Evolutionary conservation across 2,329 filamentous ascomycete species (phyloP), one percentile per base, ranked within the genome.

Genomic region (Tolypocladium inflatum): DNA sequence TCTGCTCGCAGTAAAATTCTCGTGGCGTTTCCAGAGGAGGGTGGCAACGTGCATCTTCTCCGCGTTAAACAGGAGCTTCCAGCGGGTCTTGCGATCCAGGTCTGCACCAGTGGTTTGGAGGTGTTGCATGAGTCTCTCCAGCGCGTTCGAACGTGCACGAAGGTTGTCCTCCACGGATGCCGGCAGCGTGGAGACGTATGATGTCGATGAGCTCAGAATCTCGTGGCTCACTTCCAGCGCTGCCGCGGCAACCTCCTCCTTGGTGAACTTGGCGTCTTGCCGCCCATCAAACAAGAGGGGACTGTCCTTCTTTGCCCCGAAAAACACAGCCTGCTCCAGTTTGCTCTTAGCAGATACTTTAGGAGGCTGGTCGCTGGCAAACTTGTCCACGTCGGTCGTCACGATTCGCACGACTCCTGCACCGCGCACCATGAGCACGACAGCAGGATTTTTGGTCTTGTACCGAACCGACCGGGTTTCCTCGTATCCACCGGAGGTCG

Each of bases 261-360:
- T 73, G 0, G 84, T 78, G 63, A 94, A 96, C 4, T 81, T 78
- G 53, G 87, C 76, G 57, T 86, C 84, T 43, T 83, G 78, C 62
- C 84, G 83, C 50, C 86, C 82, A 50, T 87, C 83, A 65, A 99
- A 91, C 61, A 91, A 86, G n/a, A 99, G 75, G n/a, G 93, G 89
- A 65, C 91, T 97, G 66, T 90, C 85, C 61, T 87, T 81, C 68
- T 89, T 85, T 54, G 84, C 85, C 2, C 92, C 92, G 69, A 91
- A 97, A 73, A 97, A 97, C 1, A 97, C 89, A 2, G 92, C 92
- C 74, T 99, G 92, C 68, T 97, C 91, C 45, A 99, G 80, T 73
- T 94, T 96, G 73, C 86, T 90, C 73, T 91, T 94, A 8, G 90
- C 89, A 1, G 89, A 92, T 19, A 96, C 83, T 63, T 78, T 74